Base-by-base conservation (phyloP, 176 grass and related monocot genomes). In the Zoysia pacifica region DNA sequence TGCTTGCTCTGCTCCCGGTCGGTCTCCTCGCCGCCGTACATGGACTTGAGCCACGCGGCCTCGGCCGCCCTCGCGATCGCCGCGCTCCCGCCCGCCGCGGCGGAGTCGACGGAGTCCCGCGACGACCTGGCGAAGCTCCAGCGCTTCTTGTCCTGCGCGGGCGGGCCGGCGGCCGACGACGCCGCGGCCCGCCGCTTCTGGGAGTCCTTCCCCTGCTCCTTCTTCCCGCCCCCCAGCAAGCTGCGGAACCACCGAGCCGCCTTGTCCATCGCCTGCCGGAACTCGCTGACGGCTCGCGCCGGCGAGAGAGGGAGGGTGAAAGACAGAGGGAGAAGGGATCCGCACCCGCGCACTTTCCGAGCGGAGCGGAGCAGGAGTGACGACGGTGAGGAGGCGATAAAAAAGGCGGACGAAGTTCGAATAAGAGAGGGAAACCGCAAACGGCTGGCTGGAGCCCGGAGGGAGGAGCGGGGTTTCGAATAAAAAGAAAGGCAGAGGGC, bases 1-100 rank as follows among this genome's bases (percentile, higher is more conserved):
- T 95, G 92, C 90, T 91, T 95, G 92, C 86, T 99, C 88, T 95
- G 96, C 76, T 95, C 90, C 71, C 91, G 79, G 51, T 87, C 92
- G 1, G 53, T 91, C 15, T 93, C 16, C 5, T 7, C 45, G 45
- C 45, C 91, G 7, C 67, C 60, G 74, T 95, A 99, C 43, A 99
- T 6, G 3, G 96, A 95, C 72, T 80, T 82, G 59, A 93, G 86
- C 93, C 88, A 99, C 41, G 86, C 88, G 0, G 79, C 79, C 73
- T 94, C 83, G 9, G 84, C 90, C 14, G 87, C 84, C 8, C 72
- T 53, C 18, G 83, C 67, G 73, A 88, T 89, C 76, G 89, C 82
- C 39, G 69, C 81, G 50, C 64, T 79, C 0, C 69, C 58, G 0
- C 50, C 58, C 19, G 19, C 19, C 6, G 83, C 69, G 0, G 83